phyloP scores from a whole-genome alignment of 2,329 filamentous ascomycete genomes.

The Neofusicoccum parvum region DNA sequence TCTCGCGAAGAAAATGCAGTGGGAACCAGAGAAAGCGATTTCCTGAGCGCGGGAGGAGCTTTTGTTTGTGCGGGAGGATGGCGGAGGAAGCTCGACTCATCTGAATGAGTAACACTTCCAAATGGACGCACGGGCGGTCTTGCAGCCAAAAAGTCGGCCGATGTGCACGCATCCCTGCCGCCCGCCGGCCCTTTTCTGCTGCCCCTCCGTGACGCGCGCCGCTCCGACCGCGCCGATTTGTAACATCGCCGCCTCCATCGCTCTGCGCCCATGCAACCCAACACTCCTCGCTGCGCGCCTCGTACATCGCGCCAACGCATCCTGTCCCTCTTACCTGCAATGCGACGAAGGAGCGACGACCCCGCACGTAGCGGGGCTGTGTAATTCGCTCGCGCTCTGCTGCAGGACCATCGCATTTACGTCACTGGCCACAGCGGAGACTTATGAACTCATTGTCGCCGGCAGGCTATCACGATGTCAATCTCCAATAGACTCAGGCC shows the following conservation, averaged over 20 bases:
- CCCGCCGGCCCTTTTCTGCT: neutral
- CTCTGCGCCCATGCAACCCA: neutral
- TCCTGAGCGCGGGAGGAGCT: neutral
- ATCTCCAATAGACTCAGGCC: neutral
- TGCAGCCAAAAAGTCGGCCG: slow-evolving; percentile 1
- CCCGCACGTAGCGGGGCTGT: neutral
- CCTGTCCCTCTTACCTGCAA: neutral
- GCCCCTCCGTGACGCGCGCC: neutral
- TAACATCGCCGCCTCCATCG: neutral
- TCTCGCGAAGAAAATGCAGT: neutral
- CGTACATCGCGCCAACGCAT: neutral
- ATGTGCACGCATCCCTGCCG: neutral
- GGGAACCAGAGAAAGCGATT: neutral
- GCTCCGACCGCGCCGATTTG: neutral
- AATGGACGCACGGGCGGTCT: slow-evolving; percentile 15
- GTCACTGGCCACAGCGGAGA: neutral
- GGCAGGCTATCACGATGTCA: neutral
- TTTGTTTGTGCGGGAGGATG: neutral
- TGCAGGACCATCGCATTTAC: neutral
- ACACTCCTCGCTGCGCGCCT: neutral
- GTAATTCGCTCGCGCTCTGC: neutral
- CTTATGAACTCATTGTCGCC: slow-evolving; percentile 1
- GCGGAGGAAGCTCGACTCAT: neutral
- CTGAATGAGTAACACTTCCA: neutral
- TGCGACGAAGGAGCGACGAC: neutral